Evolutionary conservation across 2,329 filamentous ascomycete genomes (phyloP).

Genomic region (Beauveria caledonica): DNA sequence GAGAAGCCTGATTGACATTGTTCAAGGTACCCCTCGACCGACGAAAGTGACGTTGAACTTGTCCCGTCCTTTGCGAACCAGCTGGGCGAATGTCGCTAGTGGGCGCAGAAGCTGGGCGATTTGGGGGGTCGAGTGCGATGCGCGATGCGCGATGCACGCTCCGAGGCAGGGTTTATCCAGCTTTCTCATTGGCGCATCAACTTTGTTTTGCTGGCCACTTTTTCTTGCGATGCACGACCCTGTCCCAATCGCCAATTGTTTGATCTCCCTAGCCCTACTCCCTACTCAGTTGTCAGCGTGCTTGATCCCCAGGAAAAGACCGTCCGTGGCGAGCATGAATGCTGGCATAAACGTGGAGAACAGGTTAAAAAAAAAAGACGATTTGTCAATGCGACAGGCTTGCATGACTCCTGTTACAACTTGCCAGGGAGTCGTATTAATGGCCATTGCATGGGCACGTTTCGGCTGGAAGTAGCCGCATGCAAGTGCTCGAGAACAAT

Average conservation of each 20-base stretch:
- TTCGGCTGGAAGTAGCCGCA: conserved; percentile 6
- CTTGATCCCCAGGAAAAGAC: background rate
- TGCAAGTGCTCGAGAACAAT: background rate
- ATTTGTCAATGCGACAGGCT: conserved; percentile 2
- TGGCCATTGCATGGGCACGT: conserved; percentile 1
- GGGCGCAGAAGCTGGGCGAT: background rate
- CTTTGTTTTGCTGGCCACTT: background rate
- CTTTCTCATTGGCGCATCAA: background rate
- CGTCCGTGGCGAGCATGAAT: background rate
- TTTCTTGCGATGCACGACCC: background rate
- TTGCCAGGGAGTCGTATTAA: background rate
- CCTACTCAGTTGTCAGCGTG: background rate
- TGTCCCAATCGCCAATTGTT: conserved; percentile 1
- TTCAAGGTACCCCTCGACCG: background rate
- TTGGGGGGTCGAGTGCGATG: background rate
- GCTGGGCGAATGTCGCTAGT: background rate
- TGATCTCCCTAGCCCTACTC: background rate
- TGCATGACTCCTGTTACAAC: background rate
- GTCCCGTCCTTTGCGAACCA: background rate
- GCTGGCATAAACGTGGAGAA: background rate
- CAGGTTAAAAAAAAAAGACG: background rate
- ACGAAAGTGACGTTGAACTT: background rate
- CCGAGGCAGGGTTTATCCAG: background rate
- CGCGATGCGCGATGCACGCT: background rate
- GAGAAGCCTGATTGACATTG: background rate